These are phyloP conservation scores for Macadamia integrifolia DNA, from an alignment of 164 flowering plant genomes.

Conservation along the genomic window DNA sequence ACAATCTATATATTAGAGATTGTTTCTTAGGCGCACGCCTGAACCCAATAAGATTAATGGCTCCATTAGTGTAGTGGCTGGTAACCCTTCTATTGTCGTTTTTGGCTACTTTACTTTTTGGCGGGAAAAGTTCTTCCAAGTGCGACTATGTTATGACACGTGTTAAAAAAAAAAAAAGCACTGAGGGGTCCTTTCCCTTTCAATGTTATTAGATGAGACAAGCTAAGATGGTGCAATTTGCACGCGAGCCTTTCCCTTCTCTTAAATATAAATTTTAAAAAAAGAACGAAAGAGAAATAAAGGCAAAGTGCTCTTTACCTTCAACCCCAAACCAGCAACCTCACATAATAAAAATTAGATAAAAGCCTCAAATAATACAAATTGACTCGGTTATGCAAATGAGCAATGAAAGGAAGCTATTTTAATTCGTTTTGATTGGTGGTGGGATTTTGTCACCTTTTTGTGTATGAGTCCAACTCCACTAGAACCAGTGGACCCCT, in stretches of 20 bases:
- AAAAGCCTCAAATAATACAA: conserved; percentile 2
- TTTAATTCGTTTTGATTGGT: not conserved
- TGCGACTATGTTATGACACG: not conserved
- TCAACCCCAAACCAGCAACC: conserved; percentile 6
- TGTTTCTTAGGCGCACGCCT: not conserved
- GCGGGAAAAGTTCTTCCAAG: not conserved
- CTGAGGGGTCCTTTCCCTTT: not conserved
- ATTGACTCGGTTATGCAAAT: conserved; percentile 7
- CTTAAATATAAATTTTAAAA: not conserved
- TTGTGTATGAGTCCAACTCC: not conserved
- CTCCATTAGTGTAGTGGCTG: conserved; percentile 2
- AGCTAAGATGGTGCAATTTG: conserved; percentile 1
- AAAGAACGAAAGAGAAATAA: not conserved
- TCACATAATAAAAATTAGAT: not conserved
- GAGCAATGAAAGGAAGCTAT: not conserved
- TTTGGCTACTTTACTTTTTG: not conserved
- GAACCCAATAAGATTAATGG: not conserved
- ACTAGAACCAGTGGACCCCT: not conserved
- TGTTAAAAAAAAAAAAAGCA: not conserved
- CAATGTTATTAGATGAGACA: not conserved
- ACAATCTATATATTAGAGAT: not conserved
- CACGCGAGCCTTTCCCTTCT: not conserved
- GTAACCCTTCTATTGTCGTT: not conserved
- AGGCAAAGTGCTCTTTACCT: not conserved
- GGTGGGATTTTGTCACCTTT: not conserved